Base-by-base conservation (phyloP, 1,284 basidiomycete species). In the Sporisorium iseilematis-ciliati region DNA sequence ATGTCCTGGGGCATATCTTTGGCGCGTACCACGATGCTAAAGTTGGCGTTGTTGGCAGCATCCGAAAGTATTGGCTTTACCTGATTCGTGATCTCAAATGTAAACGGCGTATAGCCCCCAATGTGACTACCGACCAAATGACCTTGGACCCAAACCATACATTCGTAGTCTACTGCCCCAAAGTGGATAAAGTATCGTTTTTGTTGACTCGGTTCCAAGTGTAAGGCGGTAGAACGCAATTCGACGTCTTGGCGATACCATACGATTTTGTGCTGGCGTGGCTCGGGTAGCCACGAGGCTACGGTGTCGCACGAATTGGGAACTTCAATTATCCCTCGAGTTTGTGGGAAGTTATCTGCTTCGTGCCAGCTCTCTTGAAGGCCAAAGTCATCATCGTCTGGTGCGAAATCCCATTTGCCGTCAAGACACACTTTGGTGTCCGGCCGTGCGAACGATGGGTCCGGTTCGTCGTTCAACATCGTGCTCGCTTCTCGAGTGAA, bases 121-220 rank as follows among this genome's bases (percentile, higher is more conserved):
- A 65, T 33, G 16, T 71, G 75, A 25, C 49, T 46, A 7, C 57
- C 75, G 4, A 68, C 65, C 55, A 46, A 51, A 2, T 40, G 16
- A 23, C 72, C 71, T 33, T 67, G 41, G 4, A 78, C 62, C 70
- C 65, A 79, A 14, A 78, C 75, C 6, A 42, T 56, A 10, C 59
- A 42, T 49, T 78, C 68, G 55, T 79, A 79, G 43, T 79, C 77
- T 8, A 79, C 75, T 3, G 75, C 77, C 3, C 68, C 76, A 48
- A 79, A 79, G 38, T 78, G 75, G 5, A 79, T 29, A 12, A 71
- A 59, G 33, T 59, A 56, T 29, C 59, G 57, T 50, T 26, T 35
- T 42, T 14, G 40, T 23, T 29, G 11, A 16, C 25, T 1, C 33
- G 43, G n/a, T 55, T 45, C 26, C 7, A n/a, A 20, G 42, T n/a